Base-by-base conservation (phyloP, 306 rosid genomes). In the Casuarina cunninghamiana region DNA sequence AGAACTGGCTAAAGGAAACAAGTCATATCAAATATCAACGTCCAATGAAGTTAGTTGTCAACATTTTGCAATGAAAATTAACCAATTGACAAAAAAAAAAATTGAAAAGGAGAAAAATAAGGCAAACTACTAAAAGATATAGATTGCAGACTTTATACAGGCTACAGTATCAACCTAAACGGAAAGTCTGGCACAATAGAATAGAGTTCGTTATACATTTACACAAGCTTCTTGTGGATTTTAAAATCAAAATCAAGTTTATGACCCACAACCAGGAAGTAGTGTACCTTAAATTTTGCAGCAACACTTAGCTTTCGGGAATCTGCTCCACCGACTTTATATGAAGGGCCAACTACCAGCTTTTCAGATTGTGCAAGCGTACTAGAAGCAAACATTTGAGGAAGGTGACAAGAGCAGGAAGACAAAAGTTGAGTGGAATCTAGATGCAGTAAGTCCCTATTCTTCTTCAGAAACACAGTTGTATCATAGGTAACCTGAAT, bases 301-400 rank as follows among this genome's bases (percentile, higher is more conserved):
- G 97, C 98, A 42, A 96, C 99, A 84, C 99, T 96, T 78, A 93
- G 87, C 86, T 96, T 96, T 77, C 91, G 99, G 82, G 99, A 96
- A 72, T 96, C 98, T 75, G 97, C 98, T 55, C 99, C 96, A 51
- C 99, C 96, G 66, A 83, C 86, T 83, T 93, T 95, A 68, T 93
- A 92, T 74, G 86, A 87, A 80, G 97, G 87, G 65, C 99, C 99
- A 80, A 84, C 90, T 45, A 80, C 89, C 73, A 94, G 92, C 85
- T 95, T 95, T 87, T 87, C 97, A 51, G 99, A 87, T 73, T 87
- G 99, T 67, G 83, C 87, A 72, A 93, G 93, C 99, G 93, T 83
- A 55, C 78, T 83, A 72, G 97, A 88, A 71, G 96, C 99, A 91
- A 96, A 96, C 73, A 82, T 80, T 85, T 79, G 92, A 85, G 98